These are phyloP conservation scores for Rhizopus delemar DNA, from an alignment of 371 early-diverging fungal species.

Conservation along the genomic window DNA sequence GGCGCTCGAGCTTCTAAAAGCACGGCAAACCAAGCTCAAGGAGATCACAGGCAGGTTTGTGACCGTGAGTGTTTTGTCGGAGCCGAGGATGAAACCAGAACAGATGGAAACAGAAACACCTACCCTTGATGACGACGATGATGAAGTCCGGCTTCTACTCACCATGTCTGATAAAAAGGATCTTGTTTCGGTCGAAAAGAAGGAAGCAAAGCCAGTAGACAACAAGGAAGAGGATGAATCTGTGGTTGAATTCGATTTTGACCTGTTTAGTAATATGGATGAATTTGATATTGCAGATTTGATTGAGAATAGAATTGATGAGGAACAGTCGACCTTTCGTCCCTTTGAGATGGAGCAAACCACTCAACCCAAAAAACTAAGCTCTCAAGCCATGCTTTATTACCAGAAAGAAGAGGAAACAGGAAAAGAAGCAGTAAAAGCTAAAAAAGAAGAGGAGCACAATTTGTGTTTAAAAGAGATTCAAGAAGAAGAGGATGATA, in stretches of 20 bases:
- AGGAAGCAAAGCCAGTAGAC: background rate
- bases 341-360: background rate
- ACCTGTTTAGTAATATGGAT: constrained; percentile 7
- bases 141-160: background rate
- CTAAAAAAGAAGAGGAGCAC: background rate
- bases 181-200: background rate
- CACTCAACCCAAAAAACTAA: background rate
- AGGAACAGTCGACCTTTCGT: background rate
- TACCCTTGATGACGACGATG: background rate
- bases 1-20: constrained; percentile 4
- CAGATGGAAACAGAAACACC: background rate
- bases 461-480: background rate
- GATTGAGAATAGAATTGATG: constrained; percentile 15
- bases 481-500: constrained; percentile 4
- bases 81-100: background rate
- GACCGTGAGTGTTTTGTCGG: background rate
- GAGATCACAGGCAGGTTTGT: constrained; percentile 14
- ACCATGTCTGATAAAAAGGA: background rate
- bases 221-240: constrained; percentile 3
- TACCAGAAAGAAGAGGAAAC: background rate
- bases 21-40: constrained; percentile 15
- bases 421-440: background rate
- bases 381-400: no score
- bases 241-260: constrained; percentile 12
- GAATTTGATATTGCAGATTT: constrained; percentile 12